phyloP scores from a whole-genome alignment of 192 early-diverging fungal genomes.

The Rhizophagus prolifer region DNA sequence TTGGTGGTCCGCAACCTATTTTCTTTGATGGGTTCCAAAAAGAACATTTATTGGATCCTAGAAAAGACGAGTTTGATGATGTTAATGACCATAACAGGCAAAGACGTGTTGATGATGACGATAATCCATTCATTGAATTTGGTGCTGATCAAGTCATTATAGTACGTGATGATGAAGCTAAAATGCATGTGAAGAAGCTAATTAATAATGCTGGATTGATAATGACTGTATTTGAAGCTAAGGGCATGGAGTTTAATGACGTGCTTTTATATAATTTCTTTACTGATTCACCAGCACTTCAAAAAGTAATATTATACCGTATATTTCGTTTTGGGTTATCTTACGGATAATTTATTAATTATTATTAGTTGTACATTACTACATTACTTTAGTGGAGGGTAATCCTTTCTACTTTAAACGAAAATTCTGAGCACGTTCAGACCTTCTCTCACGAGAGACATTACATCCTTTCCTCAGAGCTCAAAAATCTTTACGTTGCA shows the following conservation, averaged over 20 bases:
- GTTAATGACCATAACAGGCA: too few relatives aligned
- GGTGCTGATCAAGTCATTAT: too few relatives aligned
- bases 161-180: too few relatives aligned
- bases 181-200: background rate
- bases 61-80: too few relatives aligned
- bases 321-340: background rate
- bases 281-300: slow-evolving; percentile 9
- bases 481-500: slow-evolving; percentile 20
- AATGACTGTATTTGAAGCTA: slow-evolving; percentile 15
- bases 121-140: too few relatives aligned
- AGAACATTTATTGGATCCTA: background rate
- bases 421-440: background rate
- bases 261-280: background rate
- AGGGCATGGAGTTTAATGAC: slow-evolving; percentile 27
- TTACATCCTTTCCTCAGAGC: slow-evolving; percentile 21
- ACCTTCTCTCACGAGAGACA: slow-evolving; percentile 5
- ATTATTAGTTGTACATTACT: background rate
- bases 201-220: slow-evolving; percentile 11
- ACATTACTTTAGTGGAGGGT: slow-evolving; percentile 3
- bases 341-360: background rate
- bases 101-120: too few relatives aligned
- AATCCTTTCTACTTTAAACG: background rate
- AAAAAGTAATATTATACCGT: background rate
- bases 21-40: background rate
- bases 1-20: slow-evolving; percentile 7